Evolutionary conservation across 78 protist genomes (phyloP).

Genomic region (Dictyostelium capitatum): DNA sequence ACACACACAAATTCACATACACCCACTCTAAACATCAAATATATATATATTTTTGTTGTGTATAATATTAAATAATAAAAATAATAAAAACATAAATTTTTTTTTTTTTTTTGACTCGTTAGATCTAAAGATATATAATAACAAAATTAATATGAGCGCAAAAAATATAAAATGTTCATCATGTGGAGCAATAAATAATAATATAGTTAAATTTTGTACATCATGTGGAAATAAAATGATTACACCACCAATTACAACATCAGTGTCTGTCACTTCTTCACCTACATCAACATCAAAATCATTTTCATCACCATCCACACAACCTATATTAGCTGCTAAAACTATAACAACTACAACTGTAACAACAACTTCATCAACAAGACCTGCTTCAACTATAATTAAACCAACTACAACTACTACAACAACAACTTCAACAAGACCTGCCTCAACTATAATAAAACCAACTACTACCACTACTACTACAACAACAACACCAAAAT

Average conservation of each 20-base stretch:
- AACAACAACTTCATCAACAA: neutral
- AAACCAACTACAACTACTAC: slow-evolving; percentile 8
- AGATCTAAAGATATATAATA: too few relatives aligned
- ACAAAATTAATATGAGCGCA: neutral
- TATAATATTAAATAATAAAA: too few relatives aligned
- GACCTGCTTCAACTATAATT: slow-evolving; percentile 5
- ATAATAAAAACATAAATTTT: too few relatives aligned
- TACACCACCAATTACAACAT: neutral
- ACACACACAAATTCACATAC: too few relatives aligned
- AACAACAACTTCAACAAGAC: neutral
- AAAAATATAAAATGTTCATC: slow-evolving; percentile 16
- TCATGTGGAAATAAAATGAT: slow-evolving; percentile 37
- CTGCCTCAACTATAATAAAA: slow-evolving; percentile 8
- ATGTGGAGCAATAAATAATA: slow-evolving; percentile 2
- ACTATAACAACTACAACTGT: slow-evolving; percentile 29
- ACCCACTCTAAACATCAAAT: too few relatives aligned
- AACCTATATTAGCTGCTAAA: neutral
- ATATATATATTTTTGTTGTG: too few relatives aligned
- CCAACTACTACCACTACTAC: slow-evolving; percentile 1
- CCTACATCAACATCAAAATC: slow-evolving; percentile 1
- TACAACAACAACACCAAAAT: neutral
- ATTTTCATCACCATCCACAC: neutral
- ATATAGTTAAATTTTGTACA: slow-evolving; percentile 25
- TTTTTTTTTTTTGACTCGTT: too few relatives aligned
- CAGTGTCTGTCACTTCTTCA: neutral